Evolutionary conservation across 75 land plant genomes (phyloP), one percentile per base, ranked within the genome.

Genomic region (Sequoia sempervirens): DNA sequence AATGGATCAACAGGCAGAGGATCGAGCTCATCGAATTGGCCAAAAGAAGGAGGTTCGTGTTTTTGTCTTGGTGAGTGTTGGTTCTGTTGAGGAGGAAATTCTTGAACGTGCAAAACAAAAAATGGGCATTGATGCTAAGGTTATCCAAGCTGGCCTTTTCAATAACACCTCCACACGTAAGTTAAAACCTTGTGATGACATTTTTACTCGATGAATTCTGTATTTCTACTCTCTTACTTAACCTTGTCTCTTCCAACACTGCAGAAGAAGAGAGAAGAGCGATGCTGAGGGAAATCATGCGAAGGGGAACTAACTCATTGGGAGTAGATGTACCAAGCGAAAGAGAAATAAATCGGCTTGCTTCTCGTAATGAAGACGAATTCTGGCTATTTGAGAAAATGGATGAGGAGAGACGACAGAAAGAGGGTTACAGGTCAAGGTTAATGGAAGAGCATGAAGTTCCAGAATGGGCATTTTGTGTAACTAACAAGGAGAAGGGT

Each of bases 111-210:
- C 99, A 37, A 97, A 97, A 87, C 96, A 95, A 80, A 97, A 97
- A 82, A 97, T 92, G 98, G 99, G 99, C 18, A 97, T 97, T 80
- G 99, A 97, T 89, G 99, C 94, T 41, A 97, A 96, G 85, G 99
- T 97, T 45, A 97, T 97, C 79, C 99, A 97, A 84, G 99, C 99
- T 18, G 99, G 99, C 41, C 84, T 97, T 54, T 97, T 97, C 90
- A 97, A 97, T 85, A 95, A 94, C 9, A 97, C 96, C n/a, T 97
- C 99, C 32, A 97, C 99, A 84, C 93, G 97, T 86, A 87, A 43
- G 64, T 37, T 64, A 32, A 14, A 69, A 26, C 85, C 37, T 4
- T n/a, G 18, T 23, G 26, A n/a, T 70, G 30, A 23, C 46, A 28
- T 82, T 37, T 7, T 72, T 82, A 26, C 13, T 82, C 70, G 47